Conservation (phyloP, 176 grass and related monocot species). For the Puya raimondii region DNA sequence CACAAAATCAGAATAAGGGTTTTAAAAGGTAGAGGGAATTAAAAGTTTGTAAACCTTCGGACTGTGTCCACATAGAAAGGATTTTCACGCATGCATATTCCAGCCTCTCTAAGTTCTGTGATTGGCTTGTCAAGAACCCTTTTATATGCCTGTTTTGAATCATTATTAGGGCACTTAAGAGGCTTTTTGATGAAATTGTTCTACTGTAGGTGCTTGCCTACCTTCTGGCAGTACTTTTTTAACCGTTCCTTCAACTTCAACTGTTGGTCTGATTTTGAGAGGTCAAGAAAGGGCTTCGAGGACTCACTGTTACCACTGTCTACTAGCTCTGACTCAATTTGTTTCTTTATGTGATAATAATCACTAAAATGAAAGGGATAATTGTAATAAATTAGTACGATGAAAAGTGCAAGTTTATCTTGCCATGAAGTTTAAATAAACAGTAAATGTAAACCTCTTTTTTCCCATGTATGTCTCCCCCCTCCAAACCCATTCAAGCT, state of each 20-base stretch:
- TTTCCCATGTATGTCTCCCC: slow-evolving; percentile 92
- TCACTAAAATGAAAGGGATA: slow-evolving; percentile 41
- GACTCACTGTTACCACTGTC: slow-evolving; percentile 49
- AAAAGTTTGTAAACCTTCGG: slow-evolving; percentile 40
- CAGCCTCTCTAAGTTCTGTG: slow-evolving; percentile 92
- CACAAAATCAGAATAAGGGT: neutral
- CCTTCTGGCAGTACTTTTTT: slow-evolving; percentile 97
- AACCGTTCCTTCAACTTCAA: slow-evolving; percentile 89
- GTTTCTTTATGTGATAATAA: slow-evolving; percentile 96
- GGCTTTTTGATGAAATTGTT: neutral
- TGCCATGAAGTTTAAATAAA: neutral
- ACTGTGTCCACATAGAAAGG: slow-evolving; percentile 98
- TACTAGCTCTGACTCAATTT: slow-evolving; percentile 88
- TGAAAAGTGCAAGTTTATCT: neutral
- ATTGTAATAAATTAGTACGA: neutral
- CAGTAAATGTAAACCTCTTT: slow-evolving; percentile 43
- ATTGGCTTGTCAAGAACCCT: slow-evolving; percentile 97
- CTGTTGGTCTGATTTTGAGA: slow-evolving; percentile 84
- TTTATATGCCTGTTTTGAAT: slow-evolving; percentile 66
- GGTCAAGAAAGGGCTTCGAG: slow-evolving; percentile 74
- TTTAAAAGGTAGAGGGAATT: neutral
- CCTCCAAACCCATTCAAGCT: slow-evolving; percentile 95
- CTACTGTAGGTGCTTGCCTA: slow-evolving; percentile 18
- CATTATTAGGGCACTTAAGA: neutral
- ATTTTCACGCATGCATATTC: slow-evolving; percentile 99